These are phyloP conservation scores for Xylaria sp. DNA, from an alignment of 2,329 filamentous ascomycete species.

Conservation along the genomic window DNA sequence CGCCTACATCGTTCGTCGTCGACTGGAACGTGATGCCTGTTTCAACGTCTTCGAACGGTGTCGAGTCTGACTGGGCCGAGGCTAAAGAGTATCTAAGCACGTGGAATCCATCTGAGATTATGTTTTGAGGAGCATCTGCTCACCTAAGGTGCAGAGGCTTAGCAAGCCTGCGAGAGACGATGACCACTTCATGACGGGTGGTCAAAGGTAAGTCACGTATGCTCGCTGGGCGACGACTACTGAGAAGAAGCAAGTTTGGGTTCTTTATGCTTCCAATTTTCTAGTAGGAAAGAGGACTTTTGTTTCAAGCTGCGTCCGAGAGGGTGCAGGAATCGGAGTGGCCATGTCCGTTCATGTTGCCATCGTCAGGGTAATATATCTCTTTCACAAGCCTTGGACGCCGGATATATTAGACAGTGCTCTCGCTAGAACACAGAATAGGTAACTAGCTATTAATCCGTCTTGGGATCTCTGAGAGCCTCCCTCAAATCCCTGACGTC, in stretches of 20 bases:
- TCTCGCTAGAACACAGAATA: constrained; percentile 22
- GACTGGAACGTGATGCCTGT: constrained; percentile 59
- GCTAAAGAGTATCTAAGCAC: constrained; percentile 39
- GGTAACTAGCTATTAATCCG: neutral
- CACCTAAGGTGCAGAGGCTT: constrained; percentile 49
- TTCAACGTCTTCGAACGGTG: constrained; percentile 50
- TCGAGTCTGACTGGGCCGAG: constrained; percentile 51
- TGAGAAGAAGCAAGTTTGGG: constrained; percentile 8
- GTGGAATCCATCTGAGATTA: neutral
- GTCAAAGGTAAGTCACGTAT: constrained; percentile 3
- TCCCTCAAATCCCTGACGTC: constrained; percentile 19
- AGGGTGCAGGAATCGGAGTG: constrained; percentile 8
- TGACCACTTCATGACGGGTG: constrained; percentile 50
- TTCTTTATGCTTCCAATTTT: constrained; percentile 20
- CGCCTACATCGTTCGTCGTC: constrained; percentile 52
- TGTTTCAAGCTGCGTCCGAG: neutral
- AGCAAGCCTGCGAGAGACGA: constrained; percentile 43
- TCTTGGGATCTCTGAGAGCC: constrained; percentile 9
- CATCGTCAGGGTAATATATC: constrained; percentile 28
- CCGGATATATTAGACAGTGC: constrained; percentile 23
- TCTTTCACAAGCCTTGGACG: constrained; percentile 6
- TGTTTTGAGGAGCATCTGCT: constrained; percentile 30
- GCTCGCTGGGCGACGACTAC: constrained; percentile 3
- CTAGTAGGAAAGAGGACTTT: neutral
- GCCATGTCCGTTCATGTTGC: constrained; percentile 13